Evolutionary conservation across 2,329 filamentous ascomycete species (phyloP).

Genomic region (Fusarium pininemorale): DNA sequence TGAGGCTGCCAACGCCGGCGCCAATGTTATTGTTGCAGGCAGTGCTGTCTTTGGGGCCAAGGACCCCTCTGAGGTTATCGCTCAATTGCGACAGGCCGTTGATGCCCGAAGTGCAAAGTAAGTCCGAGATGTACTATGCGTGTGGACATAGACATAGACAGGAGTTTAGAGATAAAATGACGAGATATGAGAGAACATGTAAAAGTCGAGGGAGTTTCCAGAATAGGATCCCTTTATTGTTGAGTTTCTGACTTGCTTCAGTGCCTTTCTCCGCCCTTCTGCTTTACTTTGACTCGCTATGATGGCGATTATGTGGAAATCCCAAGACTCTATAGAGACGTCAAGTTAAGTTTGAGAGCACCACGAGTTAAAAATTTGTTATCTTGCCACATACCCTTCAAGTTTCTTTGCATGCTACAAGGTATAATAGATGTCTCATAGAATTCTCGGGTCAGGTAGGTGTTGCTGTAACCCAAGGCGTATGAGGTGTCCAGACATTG

Average conservation of each 20-base stretch:
- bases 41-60: slow-evolving; percentile 94
- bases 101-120: slow-evolving; percentile 62
- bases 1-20: slow-evolving; percentile 91
- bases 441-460: background rate
- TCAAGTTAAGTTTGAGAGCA: background rate
- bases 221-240: background rate
- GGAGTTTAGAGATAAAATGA: background rate
- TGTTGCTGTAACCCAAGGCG: background rate
- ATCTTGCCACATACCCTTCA: background rate
- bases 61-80: slow-evolving; percentile 87
- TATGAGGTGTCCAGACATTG: background rate
- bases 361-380: background rate
- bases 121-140: slow-evolving; percentile 33
- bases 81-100: slow-evolving; percentile 81
- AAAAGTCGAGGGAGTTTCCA: background rate
- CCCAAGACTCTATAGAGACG: background rate
- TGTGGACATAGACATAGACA: background rate
- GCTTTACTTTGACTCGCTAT: slow-evolving; percentile 1
- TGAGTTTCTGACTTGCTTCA: slow-evolving; percentile 16
- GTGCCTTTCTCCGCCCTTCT: background rate
- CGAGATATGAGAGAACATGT: background rate
- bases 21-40: slow-evolving; percentile 97
- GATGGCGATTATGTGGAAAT: background rate
- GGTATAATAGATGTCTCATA: background rate
- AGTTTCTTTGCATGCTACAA: background rate